Evolutionary conservation across 177 flowering plant species (phyloP).

Genomic region (Telopea speciosissima): DNA sequence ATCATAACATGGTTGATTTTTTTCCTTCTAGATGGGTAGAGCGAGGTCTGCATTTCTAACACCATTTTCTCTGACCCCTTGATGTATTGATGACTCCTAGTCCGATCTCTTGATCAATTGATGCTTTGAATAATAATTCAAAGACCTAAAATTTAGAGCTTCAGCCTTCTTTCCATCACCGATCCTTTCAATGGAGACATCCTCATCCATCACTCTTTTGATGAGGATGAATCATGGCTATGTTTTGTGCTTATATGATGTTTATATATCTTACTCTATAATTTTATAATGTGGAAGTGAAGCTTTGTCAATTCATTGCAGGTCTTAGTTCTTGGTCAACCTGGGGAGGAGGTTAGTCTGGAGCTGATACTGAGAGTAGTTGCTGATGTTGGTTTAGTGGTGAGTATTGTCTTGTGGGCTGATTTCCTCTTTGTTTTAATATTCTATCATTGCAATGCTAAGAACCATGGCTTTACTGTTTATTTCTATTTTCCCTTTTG

Average conservation of each 20-base stretch:
- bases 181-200: too few species aligned
- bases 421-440: not conserved
- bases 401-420: slow-evolving; percentile 29
- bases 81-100: too few species aligned
- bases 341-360: slow-evolving; percentile 91
- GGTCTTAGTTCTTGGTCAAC: slow-evolving; percentile 86
- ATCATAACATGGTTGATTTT: too few species aligned
- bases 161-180: too few species aligned
- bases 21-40: too few species aligned
- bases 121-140: too few species aligned
- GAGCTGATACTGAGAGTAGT: slow-evolving; percentile 92
- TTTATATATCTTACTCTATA: not conserved
- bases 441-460: not conserved
- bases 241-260: not conserved
- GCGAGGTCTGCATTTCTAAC: too few species aligned
- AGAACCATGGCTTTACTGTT: not conserved
- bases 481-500: slow-evolving; percentile 1
- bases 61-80: too few species aligned
- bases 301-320: slow-evolving; percentile 25
- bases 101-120: too few species aligned
- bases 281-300: not conserved
- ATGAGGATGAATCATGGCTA: too few species aligned
- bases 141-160: too few species aligned
- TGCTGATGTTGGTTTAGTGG: slow-evolving; percentile 98
- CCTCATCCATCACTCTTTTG: too few species aligned